Evolutionary conservation across 768 basidiomycete species (phyloP).

Genomic region (Amanita subjunquillea): DNA sequence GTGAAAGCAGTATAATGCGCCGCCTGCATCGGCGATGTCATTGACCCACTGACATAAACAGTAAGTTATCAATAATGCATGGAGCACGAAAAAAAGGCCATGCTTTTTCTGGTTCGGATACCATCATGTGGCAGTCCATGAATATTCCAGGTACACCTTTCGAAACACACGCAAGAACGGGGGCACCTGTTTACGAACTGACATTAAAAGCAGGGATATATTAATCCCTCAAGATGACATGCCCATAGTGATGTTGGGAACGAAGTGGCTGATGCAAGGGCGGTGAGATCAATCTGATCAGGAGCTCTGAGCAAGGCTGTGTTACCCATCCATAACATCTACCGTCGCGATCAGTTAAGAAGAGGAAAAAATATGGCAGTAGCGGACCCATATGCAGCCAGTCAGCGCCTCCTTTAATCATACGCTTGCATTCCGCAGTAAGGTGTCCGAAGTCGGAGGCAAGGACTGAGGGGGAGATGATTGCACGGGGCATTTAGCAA

Average conservation of each 20-base stretch:
- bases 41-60: constrained; percentile 70
- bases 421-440: constrained; percentile 89
- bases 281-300: constrained; percentile 9
- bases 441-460: constrained; percentile 96
- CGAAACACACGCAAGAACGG: constrained; percentile 74
- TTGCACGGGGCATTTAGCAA: constrained; percentile 65
- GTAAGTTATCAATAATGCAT: background rate
- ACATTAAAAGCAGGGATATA: constrained; percentile 6
- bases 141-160: constrained; percentile 90
- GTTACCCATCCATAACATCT: constrained; percentile 98
- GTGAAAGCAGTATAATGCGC: constrained; percentile 93
- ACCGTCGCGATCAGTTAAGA: constrained; percentile 6
- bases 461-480: constrained; percentile 94
- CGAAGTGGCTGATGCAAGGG: constrained; percentile 66
- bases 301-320: background rate
- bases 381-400: constrained; percentile 94
- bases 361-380: background rate
- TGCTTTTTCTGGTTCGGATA: constrained; percentile 84
- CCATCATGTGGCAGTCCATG: constrained; percentile 99
- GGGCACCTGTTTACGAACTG: constrained; percentile 48
- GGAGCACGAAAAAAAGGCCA: background rate
- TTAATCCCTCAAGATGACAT: constrained; percentile 13
- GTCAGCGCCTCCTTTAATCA: constrained; percentile 92
- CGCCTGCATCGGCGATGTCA: constrained; percentile 93
- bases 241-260: constrained; percentile 99